Evolutionary conservation across 768 basidiomycete species (phyloP).

Genomic region (Ramaria rubella): DNA sequence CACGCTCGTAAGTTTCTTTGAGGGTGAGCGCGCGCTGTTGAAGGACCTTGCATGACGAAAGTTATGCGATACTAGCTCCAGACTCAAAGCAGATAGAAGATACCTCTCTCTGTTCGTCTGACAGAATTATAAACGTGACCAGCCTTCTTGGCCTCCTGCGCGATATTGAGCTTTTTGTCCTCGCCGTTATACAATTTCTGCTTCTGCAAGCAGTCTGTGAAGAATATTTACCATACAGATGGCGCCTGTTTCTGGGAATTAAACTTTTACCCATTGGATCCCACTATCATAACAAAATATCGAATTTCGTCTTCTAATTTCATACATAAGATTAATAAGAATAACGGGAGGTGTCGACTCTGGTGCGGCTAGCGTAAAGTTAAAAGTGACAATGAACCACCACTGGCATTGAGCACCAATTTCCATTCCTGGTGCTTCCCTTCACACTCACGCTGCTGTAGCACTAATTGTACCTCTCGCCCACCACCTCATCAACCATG

Average conservation of each 20-base stretch:
- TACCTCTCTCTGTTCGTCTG: conserved; percentile 79
- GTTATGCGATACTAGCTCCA: conserved; percentile 19
- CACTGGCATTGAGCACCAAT: too few relatives aligned
- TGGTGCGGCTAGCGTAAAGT: too few relatives aligned
- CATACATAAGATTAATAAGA: neutral
- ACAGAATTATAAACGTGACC: conserved; percentile 82
- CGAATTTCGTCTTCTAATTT: conserved; percentile 29
- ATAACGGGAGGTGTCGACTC: too few relatives aligned
- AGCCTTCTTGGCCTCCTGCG: conserved; percentile 91
- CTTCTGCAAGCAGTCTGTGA: conserved; percentile 89
- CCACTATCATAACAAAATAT: conserved; percentile 73
- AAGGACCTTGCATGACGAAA: conserved; percentile 15
- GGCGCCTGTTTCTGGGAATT: conserved; percentile 88
- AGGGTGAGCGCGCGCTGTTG: conserved; percentile 75
- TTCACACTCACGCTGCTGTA: too few relatives aligned
- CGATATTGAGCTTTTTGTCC: conserved; percentile 85
- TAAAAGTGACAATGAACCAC: too few relatives aligned
- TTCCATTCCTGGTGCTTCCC: too few relatives aligned
- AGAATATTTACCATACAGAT: conserved; percentile 94
- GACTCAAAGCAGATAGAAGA: conserved; percentile 19
- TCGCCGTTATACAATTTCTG: conserved; percentile 29
- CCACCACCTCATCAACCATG: too few relatives aligned
- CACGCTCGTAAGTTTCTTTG: conserved; percentile 80
- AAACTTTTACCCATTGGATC: too few relatives aligned
- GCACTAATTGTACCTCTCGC: too few relatives aligned